Conservation (phyloP, 345 rosid genomes). For the Acer negundo region DNA sequence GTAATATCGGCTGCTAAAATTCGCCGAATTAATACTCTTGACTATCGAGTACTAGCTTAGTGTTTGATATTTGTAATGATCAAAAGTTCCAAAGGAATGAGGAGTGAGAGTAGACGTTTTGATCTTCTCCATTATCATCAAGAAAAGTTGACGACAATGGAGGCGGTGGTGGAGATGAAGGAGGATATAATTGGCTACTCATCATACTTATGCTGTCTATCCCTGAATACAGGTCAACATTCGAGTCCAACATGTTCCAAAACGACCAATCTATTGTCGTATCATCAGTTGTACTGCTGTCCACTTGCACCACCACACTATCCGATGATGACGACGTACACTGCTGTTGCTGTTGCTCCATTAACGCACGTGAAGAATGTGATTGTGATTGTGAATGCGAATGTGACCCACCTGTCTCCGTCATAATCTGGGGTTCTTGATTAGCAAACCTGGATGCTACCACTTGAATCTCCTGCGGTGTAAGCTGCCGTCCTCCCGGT, state of each 20-base stretch:
- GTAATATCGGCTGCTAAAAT: background rate
- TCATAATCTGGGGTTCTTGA: constrained; percentile 26
- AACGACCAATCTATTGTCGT: constrained; percentile 50
- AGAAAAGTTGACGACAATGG: background rate
- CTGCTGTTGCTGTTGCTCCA: background rate
- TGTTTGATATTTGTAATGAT: background rate
- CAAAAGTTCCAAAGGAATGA: constrained; percentile 67
- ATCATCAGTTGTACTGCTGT: background rate
- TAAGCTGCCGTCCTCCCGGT: constrained; percentile 35
- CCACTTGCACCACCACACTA: constrained; percentile 2
- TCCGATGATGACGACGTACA: constrained; percentile 23
- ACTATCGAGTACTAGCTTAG: too few relatives aligned
- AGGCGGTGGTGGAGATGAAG: background rate
- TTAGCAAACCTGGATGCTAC: constrained; percentile 59
- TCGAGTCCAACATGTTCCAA: constrained; percentile 30
- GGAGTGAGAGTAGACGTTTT: constrained; percentile 16
- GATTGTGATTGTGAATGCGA: background rate
- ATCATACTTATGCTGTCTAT: constrained; percentile 17
- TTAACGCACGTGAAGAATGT: constrained; percentile 21
- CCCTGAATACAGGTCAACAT: constrained; percentile 29
- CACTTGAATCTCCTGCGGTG: constrained; percentile 54
- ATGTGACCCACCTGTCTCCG: background rate
- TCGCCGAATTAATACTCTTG: background rate
- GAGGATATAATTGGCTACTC: background rate
- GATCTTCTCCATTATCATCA: constrained; percentile 18